Conservation (phyloP, 306 rosid species). For the Medicago arabica region DNA sequence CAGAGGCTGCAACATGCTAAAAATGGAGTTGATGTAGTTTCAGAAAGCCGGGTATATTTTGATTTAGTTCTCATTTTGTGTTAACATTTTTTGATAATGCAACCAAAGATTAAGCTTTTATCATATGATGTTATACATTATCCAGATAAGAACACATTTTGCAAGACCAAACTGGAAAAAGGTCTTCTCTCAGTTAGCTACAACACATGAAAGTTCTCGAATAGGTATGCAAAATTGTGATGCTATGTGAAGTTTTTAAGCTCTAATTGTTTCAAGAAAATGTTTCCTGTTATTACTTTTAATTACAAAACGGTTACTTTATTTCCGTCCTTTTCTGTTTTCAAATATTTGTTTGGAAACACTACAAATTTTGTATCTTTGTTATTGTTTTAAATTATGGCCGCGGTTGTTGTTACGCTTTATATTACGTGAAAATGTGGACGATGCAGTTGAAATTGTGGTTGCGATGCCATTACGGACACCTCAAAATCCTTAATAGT, state of each 20-base stretch:
- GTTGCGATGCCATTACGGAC: no score
- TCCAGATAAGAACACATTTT: slow-evolving; percentile 90
- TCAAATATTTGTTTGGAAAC: neutral
- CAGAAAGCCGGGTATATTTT: slow-evolving; percentile 77
- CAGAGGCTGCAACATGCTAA: slow-evolving; percentile 86
- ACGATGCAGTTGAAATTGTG: no score
- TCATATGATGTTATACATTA: slow-evolving; percentile 15
- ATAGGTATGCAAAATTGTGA: slow-evolving; percentile 55
- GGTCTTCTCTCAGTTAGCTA: slow-evolving; percentile 64
- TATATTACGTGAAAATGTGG: no score
- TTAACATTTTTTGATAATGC: neutral
- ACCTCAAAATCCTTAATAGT: no score
- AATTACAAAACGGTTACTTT: neutral
- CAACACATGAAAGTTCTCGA: slow-evolving; percentile 56
- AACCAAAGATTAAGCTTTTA: slow-evolving; percentile 2
- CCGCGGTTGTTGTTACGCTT: no score
- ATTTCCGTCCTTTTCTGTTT: neutral
- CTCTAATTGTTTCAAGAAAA: neutral
- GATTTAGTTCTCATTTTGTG: slow-evolving; percentile 5
- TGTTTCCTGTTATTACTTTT: no score
- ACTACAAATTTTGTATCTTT: neutral
- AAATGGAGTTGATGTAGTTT: slow-evolving; percentile 88
- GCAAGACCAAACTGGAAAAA: slow-evolving; percentile 91
- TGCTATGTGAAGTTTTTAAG: slow-evolving; percentile 13
- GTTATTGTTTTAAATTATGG: no score